Conservation (phyloP, 1,284 basidiomycete genomes). For the Caloboletus inedulis region DNA sequence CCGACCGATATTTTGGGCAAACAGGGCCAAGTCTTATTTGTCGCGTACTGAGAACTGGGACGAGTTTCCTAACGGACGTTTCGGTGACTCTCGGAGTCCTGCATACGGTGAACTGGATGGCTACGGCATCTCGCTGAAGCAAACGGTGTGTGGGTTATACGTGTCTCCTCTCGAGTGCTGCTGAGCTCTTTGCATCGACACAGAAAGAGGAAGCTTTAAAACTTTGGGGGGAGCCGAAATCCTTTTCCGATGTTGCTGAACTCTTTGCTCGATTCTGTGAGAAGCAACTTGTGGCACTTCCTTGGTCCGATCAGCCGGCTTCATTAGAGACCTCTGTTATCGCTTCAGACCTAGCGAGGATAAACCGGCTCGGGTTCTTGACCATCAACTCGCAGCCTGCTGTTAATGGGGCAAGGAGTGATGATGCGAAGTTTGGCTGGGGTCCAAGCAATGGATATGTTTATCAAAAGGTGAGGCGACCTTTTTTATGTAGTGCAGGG, state of each 20-base stretch:
- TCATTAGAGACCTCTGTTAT: constrained; percentile 87
- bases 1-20: constrained; percentile 95
- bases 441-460: constrained; percentile 94
- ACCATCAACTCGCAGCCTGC: constrained; percentile 99
- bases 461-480: constrained; percentile 84
- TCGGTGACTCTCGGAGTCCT: constrained; percentile 94
- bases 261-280: constrained; percentile 85
- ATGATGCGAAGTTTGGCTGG: constrained; percentile 90
- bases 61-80: constrained; percentile 98
- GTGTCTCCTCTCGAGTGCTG: neutral
- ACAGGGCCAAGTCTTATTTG: constrained; percentile 87
- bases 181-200: constrained; percentile 31
- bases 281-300: constrained; percentile 71
- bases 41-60: constrained; percentile 97
- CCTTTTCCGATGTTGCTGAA: constrained; percentile 59
- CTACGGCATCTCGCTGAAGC: constrained; percentile 85
- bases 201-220: constrained; percentile 82
- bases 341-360: constrained; percentile 70
- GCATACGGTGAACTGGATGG: constrained; percentile 98
- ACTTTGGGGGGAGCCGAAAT: constrained; percentile 85
- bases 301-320: constrained; percentile 93
- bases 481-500: neutral
- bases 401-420: constrained; percentile 87
- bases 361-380: constrained; percentile 90
- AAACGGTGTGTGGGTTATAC: constrained; percentile 53